Evolutionary conservation across 768 basidiomycete species (phyloP).

Genomic region (Boletus rex-veris): DNA sequence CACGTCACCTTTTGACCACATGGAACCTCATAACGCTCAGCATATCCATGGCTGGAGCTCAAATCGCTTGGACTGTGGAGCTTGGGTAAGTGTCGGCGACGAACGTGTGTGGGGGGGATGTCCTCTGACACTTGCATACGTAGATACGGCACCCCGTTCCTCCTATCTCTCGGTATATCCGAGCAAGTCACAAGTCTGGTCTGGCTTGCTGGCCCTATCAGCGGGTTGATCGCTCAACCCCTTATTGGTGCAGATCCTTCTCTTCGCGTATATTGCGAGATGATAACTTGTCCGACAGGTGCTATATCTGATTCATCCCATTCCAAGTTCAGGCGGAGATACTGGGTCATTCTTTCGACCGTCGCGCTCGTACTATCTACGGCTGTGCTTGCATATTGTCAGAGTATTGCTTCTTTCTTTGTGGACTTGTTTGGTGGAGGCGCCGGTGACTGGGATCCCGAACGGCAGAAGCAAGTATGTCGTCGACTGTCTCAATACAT

Average conservation of each 20-base stretch:
- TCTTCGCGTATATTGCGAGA: background rate
- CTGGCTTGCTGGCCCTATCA: slow-evolving; percentile 94
- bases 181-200: slow-evolving; percentile 92
- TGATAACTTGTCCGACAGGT: slow-evolving; percentile 43
- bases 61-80: slow-evolving; percentile 95
- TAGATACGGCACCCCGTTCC: slow-evolving; percentile 95
- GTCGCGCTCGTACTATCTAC: slow-evolving; percentile 75
- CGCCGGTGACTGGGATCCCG: slow-evolving; percentile 85
- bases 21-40: slow-evolving; percentile 81
- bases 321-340: slow-evolving; percentile 86
- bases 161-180: slow-evolving; percentile 74
- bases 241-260: slow-evolving; percentile 67
- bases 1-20: slow-evolving; percentile 36
- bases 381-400: slow-evolving; percentile 78
- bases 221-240: slow-evolving; percentile 94
- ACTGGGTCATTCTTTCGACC: slow-evolving; percentile 92
- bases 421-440: slow-evolving; percentile 77
- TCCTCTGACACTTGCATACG: slow-evolving; percentile 4
- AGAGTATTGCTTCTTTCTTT: slow-evolving; percentile 63
- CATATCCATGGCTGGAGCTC: slow-evolving; percentile 91
- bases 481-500: background rate
- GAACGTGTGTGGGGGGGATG: slow-evolving; percentile 1
- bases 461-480: slow-evolving; percentile 57
- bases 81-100: slow-evolving; percentile 60
- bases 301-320: slow-evolving; percentile 93